These are phyloP conservation scores for Trichoderma polysporum DNA, from an alignment of 2,329 filamentous ascomycete species.

Conservation along the genomic window DNA sequence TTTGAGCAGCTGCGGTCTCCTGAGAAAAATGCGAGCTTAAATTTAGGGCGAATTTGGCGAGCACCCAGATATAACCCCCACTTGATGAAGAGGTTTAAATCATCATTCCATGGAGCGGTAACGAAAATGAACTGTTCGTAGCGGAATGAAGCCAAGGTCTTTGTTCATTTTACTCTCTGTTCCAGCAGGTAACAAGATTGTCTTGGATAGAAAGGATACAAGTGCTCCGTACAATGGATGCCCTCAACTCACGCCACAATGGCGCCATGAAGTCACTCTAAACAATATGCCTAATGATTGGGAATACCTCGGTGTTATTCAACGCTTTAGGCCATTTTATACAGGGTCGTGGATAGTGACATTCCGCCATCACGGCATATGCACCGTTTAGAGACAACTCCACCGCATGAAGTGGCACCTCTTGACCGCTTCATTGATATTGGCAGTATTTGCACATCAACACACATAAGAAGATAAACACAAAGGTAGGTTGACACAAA, in stretches of 20 bases:
- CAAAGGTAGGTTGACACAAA: background rate
- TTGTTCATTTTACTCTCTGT: background rate
- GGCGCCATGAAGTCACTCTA: background rate
- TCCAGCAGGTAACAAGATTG: background rate
- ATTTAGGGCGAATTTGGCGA: background rate
- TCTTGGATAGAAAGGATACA: background rate
- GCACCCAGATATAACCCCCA: too few species aligned
- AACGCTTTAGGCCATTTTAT: too few species aligned
- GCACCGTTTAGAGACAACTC: background rate
- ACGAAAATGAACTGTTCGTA: too few species aligned
- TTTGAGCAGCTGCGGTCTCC: background rate
- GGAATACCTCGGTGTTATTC: too few species aligned
- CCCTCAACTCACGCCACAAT: background rate
- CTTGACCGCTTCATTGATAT: background rate
- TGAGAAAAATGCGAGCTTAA: background rate
- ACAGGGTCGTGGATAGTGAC: background rate
- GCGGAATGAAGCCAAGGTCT: too few species aligned
- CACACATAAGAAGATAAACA: background rate
- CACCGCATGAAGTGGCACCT: background rate
- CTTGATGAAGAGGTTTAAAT: too few species aligned
- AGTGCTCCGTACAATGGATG: background rate
- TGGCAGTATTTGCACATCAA: background rate
- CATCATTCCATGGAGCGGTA: too few species aligned
- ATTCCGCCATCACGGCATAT: background rate
- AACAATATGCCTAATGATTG: too few species aligned